These are phyloP conservation scores for Debaryomycetaceae sp. DNA, from an alignment of 1,139 yeast species.

Conservation along the genomic window DNA sequence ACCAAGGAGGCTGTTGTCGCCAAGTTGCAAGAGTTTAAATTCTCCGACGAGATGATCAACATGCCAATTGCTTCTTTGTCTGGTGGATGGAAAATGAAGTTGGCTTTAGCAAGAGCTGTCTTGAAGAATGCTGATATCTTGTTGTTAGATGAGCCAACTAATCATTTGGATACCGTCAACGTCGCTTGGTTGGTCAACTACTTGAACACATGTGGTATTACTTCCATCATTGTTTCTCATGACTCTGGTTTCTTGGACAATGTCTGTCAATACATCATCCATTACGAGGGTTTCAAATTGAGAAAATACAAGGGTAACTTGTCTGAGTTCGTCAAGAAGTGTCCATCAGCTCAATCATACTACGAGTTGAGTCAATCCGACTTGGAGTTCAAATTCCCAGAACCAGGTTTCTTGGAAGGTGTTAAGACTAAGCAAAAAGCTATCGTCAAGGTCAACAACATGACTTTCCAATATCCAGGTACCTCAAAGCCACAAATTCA, in stretches of 20 bases:
- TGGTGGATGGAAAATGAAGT: conserved; percentile 99
- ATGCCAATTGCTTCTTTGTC: conserved; percentile 96
- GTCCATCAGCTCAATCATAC: conserved; percentile 98
- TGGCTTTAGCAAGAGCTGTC: conserved; percentile 98
- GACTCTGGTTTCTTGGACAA: conserved; percentile 99
- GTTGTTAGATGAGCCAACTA: conserved; percentile 99
- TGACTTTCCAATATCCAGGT: conserved; percentile 99
- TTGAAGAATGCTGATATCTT: conserved; percentile 97
- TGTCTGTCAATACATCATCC: conserved; percentile 96
- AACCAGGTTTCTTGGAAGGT: conserved; percentile 99
- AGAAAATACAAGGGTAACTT: conserved; percentile 99
- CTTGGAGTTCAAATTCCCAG: conserved; percentile 95
- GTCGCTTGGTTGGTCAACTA: conserved; percentile 99
- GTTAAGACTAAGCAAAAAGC: conserved; percentile 99
- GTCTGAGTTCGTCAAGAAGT: conserved; percentile 96
- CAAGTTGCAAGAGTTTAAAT: conserved; percentile 83
- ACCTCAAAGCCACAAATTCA: conserved; percentile 89
- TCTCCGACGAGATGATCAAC: conserved; percentile 84
- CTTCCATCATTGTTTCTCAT: conserved; percentile 97
- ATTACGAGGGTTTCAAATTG: conserved; percentile 99
- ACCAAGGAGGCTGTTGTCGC: conserved; percentile 64
- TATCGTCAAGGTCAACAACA: conserved; percentile 93
- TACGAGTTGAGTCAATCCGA: conserved; percentile 98
- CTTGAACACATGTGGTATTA: conserved; percentile 96
- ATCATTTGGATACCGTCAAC: conserved; percentile 98